Base-by-base conservation (phyloP, 2,329 filamentous ascomycete genomes). In the Pseudocercospora cruenta region DNA sequence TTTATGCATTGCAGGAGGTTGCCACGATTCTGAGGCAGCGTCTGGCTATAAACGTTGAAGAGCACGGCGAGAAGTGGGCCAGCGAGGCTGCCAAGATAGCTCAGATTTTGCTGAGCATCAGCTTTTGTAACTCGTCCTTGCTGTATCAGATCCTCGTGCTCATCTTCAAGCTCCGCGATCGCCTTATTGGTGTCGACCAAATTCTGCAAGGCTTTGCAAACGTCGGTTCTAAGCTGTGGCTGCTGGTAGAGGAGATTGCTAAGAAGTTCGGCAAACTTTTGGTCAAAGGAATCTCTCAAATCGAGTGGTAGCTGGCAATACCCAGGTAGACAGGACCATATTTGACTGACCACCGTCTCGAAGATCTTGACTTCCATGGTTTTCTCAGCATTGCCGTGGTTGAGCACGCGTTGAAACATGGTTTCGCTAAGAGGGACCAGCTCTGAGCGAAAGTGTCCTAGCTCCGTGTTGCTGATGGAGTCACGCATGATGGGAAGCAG, bases 21-120 rank as follows among this genome's bases (percentile, higher is more conserved):
- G 0, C 93, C 94, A 72, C 95, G 87, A 75, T 92, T 95, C 75
- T 97, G 93, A 2, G 95, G 94, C 26, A 99, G 85, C 0, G 95
- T 99, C 79, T 97, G 92, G 70, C 92, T 97, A 82, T 99, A 99
- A 53, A 99, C 94, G 77, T 99, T 99, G 85, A 99, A 98, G n/a
- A 99, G 83, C 0, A 98, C 94, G 6, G 95, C 94, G 49, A 99
- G 87, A 80, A 99, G 87, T 74, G 98, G 98, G 67, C 90, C 90
- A 0, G 94, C 86, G 75, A 95, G 94, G 0, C 83, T 82, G 16
- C 92, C 88, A 12, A 99, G 84, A 77, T 96, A 90, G n/a, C 88
- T 82, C 45, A 98, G 81, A 76, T 97, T 97, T 79, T 90, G 89
- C 77, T 88, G 83, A 0, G 95, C 94, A 45, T 88, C 84, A 3